Conservation (phyloP, 371 early-diverging fungal species). For the Mortierella sp. region DNA sequence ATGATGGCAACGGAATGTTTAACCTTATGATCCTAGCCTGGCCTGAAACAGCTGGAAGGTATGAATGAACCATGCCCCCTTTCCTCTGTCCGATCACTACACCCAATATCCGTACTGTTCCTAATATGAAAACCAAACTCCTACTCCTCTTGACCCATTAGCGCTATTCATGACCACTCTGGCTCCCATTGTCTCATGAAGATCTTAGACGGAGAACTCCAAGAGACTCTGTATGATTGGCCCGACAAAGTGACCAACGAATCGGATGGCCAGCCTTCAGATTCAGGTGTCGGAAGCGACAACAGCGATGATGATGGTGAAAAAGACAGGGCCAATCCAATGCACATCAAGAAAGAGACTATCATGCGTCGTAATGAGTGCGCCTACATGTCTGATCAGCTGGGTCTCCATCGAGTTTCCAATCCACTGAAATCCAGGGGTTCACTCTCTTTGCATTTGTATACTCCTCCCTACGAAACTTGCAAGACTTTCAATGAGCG, state of each 20-base stretch:
- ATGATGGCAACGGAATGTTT: conserved; percentile 93
- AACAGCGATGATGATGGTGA: conserved; percentile 31
- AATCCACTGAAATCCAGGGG: conserved; percentile 71
- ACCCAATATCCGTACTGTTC: no score
- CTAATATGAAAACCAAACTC: no score
- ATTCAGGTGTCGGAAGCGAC: conserved; percentile 40
- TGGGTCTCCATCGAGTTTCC: conserved; percentile 90
- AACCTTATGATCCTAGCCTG: conserved; percentile 93
- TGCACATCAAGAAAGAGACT: conserved; percentile 61
- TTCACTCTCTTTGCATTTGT: conserved; percentile 92
- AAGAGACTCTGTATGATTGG: conserved; percentile 86
- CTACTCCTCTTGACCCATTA: conserved; percentile 27
- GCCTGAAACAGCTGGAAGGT: conserved; percentile 83
- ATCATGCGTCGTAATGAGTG: conserved; percentile 73
- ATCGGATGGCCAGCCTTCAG: conserved; percentile 24
- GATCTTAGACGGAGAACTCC: conserved; percentile 85
- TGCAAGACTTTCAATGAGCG: conserved; percentile 87
- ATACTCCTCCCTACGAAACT: conserved; percentile 89
- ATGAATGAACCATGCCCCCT: conserved; percentile 10
- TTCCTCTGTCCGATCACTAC: not conserved
- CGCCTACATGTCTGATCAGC: conserved; percentile 90
- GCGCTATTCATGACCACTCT: conserved; percentile 95
- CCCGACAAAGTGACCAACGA: conserved; percentile 61
- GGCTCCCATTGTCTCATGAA: conserved; percentile 95
- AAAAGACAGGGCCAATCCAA: conserved; percentile 13